A percentile compares a stretch with the other conserved stretches of the same genome.
These are phyloP conservation scores for Xenosphaeropsis pyriputrescens DNA, from an alignment of 2,329 filamentous ascomycete species.

Conservation along the genomic window DNA sequence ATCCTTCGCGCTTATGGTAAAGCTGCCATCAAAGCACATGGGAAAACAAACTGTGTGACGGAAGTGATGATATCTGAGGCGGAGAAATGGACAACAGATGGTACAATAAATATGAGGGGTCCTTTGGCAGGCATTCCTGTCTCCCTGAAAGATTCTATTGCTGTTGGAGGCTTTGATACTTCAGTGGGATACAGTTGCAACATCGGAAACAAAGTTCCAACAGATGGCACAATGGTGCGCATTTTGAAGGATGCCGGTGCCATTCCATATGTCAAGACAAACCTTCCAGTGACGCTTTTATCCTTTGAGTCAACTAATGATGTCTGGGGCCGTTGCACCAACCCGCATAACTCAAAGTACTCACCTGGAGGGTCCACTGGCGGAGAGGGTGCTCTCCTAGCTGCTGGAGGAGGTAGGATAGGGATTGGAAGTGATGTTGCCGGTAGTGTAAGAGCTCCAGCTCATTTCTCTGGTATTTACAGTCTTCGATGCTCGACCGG, in stretches of 20 bases:
- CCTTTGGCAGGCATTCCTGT: conserved; percentile 79
- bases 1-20: conserved; percentile 81
- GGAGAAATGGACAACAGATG: conserved; percentile 51
- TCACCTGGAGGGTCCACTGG: conserved; percentile 74
- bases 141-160: conserved; percentile 68
- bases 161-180: conserved; percentile 72
- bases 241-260: conserved; percentile 80
- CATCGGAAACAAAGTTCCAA: conserved; percentile 53
- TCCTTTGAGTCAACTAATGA: conserved; percentile 29
- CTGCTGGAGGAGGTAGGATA: conserved; percentile 66
- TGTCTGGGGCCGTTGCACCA: conserved; percentile 70
- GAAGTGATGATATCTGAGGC: conserved; percentile 72
- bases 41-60: conserved; percentile 79
- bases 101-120: conserved; percentile 56
- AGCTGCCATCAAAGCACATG: conserved; percentile 68
- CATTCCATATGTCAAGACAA: conserved; percentile 87
- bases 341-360: conserved; percentile 74
- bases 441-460: conserved; percentile 73
- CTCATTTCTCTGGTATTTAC: conserved; percentile 84
- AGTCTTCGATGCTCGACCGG: conserved; percentile 77
- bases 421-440: conserved; percentile 87
- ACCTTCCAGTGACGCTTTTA: conserved; percentile 59
- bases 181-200: conserved; percentile 68
- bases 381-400: conserved; percentile 62
- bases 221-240: conserved; percentile 58